Conservation (phyloP, 1,284 basidiomycete species). For the Earliella scabrosa region DNA sequence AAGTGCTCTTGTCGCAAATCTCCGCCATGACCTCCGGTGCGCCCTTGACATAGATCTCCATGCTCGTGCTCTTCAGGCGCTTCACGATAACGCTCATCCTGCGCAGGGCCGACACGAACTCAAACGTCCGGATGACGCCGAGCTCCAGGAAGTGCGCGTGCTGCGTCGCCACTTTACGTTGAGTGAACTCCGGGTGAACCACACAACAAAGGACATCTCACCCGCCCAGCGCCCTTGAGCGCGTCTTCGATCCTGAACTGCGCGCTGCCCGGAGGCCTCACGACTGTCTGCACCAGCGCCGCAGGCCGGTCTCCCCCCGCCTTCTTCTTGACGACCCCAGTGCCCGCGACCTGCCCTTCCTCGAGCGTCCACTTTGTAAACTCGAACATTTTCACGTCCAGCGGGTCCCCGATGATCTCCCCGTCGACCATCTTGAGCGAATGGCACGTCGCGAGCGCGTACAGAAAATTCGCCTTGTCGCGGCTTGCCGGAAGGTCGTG, state of each 20-base stretch:
- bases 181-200: background rate
- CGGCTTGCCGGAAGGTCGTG: conserved; percentile 70
- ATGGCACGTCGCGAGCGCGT: conserved; percentile 97
- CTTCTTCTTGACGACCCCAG: conserved; percentile 71
- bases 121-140: conserved; percentile 95
- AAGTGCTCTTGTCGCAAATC: conserved; percentile 89
- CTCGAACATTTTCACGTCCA: conserved; percentile 98
- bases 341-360: conserved; percentile 80
- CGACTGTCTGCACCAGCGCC: conserved; percentile 95
- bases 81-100: conserved; percentile 99
- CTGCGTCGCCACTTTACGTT: conserved; percentile 41
- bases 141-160: conserved; percentile 96
- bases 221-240: conserved; percentile 79
- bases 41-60: conserved; percentile 99
- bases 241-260: conserved; percentile 94
- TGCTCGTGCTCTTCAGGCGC: conserved; percentile 89
- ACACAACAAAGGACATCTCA: conserved; percentile 36
- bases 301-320: conserved; percentile 75
- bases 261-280: conserved; percentile 91
- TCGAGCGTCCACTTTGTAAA: conserved; percentile 97
- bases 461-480: conserved; percentile 84
- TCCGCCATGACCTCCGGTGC: conserved; percentile 98
- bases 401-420: conserved; percentile 91
- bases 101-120: conserved; percentile 93
- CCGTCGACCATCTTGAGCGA: conserved; percentile 93